Evolutionary conservation across 495 filamentous ascomycete genomes (phyloP).

Genomic region (Ramalina intermedia): DNA sequence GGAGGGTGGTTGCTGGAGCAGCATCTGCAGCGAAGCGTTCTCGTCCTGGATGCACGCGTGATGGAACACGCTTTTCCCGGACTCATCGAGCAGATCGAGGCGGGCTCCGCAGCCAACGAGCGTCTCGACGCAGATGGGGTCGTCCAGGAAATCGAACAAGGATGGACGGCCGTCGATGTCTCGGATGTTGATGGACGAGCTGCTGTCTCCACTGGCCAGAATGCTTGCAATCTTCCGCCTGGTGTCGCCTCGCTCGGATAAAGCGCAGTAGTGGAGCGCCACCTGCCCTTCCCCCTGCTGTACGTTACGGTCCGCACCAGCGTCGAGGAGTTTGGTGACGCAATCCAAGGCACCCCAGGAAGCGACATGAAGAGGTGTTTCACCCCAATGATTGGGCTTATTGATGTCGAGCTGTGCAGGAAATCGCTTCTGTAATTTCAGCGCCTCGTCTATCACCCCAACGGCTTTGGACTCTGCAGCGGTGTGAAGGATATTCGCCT

Average conservation of each 20-base stretch:
- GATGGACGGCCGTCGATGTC: constrained; percentile 6
- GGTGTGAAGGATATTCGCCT: constrained; percentile 8
- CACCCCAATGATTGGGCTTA: constrained; percentile 5
- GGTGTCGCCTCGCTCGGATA: constrained; percentile 2
- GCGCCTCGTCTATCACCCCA: not conserved
- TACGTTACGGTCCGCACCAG: constrained; percentile 3
- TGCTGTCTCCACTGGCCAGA: not conserved
- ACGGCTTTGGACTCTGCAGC: constrained; percentile 5
- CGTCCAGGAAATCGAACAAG: constrained; percentile 7
- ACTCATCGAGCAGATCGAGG: constrained; percentile 2
- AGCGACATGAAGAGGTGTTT: constrained; percentile 7
- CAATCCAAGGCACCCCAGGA: constrained; percentile 3
- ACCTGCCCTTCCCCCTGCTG: constrained; percentile 6
- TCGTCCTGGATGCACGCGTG: constrained; percentile 8
- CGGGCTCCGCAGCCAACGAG: not conserved
- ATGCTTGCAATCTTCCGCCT: constrained; percentile 1
- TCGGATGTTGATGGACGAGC: not conserved
- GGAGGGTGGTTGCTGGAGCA: not conserved
- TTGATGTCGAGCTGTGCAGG: constrained; percentile 6
- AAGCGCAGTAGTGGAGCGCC: constrained; percentile 4
- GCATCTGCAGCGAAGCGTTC: not conserved
- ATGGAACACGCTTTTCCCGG: constrained; percentile 4
- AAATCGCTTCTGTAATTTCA: constrained; percentile 3
- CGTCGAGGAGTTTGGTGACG: constrained; percentile 1
- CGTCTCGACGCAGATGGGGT: constrained; percentile 3